phyloP scores from a whole-genome alignment of 176 grass and related monocot species.

The Poa pratensis region DNA sequence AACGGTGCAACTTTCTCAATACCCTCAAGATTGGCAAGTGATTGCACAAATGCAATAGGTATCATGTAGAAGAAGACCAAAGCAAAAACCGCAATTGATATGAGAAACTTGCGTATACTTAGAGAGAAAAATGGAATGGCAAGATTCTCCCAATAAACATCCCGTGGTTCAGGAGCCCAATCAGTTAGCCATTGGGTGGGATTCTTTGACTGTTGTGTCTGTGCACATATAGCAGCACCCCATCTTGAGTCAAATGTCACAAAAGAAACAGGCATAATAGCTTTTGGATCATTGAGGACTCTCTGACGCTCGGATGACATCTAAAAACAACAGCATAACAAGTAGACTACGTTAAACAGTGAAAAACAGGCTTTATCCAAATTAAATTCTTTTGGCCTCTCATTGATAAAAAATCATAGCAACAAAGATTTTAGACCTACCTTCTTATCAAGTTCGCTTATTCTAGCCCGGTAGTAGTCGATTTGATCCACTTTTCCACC shows the following conservation, averaged over 20 bases:
- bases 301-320: slow-evolving; percentile 74
- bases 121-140: slow-evolving; percentile 98
- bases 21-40: slow-evolving; percentile 98
- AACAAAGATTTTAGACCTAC: slow-evolving; percentile 40
- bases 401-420: neutral
- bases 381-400: slow-evolving; percentile 12
- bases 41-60: slow-evolving; percentile 95
- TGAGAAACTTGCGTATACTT: slow-evolving; percentile 82
- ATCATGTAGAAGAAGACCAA: slow-evolving; percentile 98
- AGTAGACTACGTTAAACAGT: slow-evolving; percentile 10
- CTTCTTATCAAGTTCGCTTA: slow-evolving; percentile 70
- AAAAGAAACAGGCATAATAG: slow-evolving; percentile 95
- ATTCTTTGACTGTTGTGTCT: slow-evolving; percentile 96
- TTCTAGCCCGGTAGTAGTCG: slow-evolving; percentile 64
- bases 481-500: slow-evolving; percentile 75
- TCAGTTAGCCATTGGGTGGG: slow-evolving; percentile 87
- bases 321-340: slow-evolving; percentile 51
- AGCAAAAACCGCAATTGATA: slow-evolving; percentile 77
- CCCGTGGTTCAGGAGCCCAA: slow-evolving; percentile 96
- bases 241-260: slow-evolving; percentile 98
- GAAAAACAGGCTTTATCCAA: neutral
- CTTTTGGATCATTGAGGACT: slow-evolving; percentile 86
- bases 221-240: slow-evolving; percentile 94
- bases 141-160: slow-evolving; percentile 94
- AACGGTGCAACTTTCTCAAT: slow-evolving; percentile 98